phyloP scores from a whole-genome alignment of 1,284 basidiomycete genomes.

The Stereum hirsutum region DNA sequence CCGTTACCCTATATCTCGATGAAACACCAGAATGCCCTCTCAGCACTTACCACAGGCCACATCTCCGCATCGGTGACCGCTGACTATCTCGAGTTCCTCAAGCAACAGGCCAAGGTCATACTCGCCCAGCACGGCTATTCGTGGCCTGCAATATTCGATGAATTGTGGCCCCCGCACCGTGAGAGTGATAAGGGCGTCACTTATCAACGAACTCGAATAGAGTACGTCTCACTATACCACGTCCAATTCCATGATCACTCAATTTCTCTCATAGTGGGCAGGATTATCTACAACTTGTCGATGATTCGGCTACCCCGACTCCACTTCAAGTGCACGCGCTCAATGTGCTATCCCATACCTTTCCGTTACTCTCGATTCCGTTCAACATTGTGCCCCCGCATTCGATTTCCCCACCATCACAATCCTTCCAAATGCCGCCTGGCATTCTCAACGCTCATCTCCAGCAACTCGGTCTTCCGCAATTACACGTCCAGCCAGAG shows the following conservation, averaged over 20 bases:
- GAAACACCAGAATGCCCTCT: slow-evolving; percentile 23
- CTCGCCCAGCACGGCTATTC: slow-evolving; percentile 38
- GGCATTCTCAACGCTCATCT: slow-evolving; percentile 41
- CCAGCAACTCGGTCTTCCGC: slow-evolving; percentile 51
- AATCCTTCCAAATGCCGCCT: slow-evolving; percentile 15
- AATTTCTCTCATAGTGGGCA: slow-evolving; percentile 36
- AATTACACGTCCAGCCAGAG: slow-evolving; percentile 29
- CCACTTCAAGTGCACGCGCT: slow-evolving; percentile 57
- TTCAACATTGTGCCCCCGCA: slow-evolving; percentile 12
- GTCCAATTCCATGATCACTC: slow-evolving; percentile 8
- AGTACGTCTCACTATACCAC: slow-evolving; percentile 34
- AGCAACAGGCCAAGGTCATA: slow-evolving; percentile 16
- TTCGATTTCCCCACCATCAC: slow-evolving; percentile 19
- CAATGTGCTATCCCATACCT: slow-evolving; percentile 62
- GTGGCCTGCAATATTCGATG: slow-evolving; percentile 53
- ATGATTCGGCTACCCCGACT: slow-evolving; percentile 43
- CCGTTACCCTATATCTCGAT: slow-evolving; percentile 15
- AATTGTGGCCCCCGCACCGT: slow-evolving; percentile 29
- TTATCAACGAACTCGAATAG: slow-evolving; percentile 47
- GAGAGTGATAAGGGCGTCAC: slow-evolving; percentile 39
- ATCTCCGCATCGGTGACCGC: slow-evolving; percentile 8
- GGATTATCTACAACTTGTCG: slow-evolving; percentile 46
- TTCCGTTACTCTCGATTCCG: slow-evolving; percentile 36
- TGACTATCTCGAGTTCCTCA: slow-evolving; percentile 15
- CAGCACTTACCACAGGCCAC: slow-evolving; percentile 18